Conservation (phyloP, 176 grass and related monocot species). For the Hordeum marinum region DNA sequence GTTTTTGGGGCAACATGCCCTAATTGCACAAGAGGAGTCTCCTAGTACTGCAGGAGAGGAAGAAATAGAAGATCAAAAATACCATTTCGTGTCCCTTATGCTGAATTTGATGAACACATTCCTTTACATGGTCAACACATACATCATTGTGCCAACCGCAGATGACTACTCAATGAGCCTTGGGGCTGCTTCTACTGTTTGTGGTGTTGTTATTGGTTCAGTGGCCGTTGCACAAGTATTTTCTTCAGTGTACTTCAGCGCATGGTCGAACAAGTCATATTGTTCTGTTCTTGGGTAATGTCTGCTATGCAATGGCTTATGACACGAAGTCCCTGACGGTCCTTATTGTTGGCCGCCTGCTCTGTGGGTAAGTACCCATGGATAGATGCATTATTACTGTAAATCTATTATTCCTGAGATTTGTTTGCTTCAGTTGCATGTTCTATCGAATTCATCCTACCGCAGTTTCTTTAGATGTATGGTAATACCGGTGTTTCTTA, state of each 20-base stretch:
- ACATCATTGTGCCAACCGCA: conserved; percentile 89
- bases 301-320: conserved; percentile 77
- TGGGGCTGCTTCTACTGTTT: conserved; percentile 84
- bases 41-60: conserved; percentile 70
- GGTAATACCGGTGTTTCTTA: conserved; percentile 1
- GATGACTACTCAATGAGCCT: conserved; percentile 90
- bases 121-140: conserved; percentile 96
- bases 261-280: conserved; percentile 94
- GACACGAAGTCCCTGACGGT: conserved; percentile 66
- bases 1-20: conserved; percentile 86
- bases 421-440: not conserved
- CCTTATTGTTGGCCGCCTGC: conserved; percentile 66
- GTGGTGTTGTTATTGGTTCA: conserved; percentile 88
- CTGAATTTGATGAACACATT: conserved; percentile 88
- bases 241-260: conserved; percentile 87
- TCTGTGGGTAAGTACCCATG: conserved; percentile 68
- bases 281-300: conserved; percentile 77
- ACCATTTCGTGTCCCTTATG: conserved; percentile 81
- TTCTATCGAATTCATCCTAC: not conserved
- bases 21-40: conserved; percentile 72
- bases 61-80: conserved; percentile 75
- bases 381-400: not conserved
- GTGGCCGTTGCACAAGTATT: conserved; percentile 93
- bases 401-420: not conserved
- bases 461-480: not conserved